These are phyloP conservation scores for Nothophoma quercina DNA, from an alignment of 2,329 filamentous ascomycete genomes.

Conservation along the genomic window DNA sequence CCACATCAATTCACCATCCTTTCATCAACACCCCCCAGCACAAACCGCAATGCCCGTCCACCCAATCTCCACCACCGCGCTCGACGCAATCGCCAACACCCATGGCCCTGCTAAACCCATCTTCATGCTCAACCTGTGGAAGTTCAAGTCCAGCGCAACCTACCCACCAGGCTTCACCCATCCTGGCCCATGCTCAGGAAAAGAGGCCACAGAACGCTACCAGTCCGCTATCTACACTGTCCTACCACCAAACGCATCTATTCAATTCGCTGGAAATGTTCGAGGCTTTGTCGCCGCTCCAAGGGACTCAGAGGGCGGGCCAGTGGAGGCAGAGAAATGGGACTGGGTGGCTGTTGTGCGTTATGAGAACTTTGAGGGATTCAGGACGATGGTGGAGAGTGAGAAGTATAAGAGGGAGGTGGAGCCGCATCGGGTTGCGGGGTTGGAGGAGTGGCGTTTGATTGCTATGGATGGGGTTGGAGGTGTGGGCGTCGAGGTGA, in stretches of 20 bases:
- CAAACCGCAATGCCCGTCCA: background rate
- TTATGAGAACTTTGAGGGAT: constrained; percentile 16
- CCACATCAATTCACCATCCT: no score
- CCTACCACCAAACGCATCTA: background rate
- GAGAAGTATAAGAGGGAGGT: constrained; percentile 17
- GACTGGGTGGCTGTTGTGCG: constrained; percentile 16
- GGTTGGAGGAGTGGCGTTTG: constrained; percentile 20
- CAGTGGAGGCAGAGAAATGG: constrained; percentile 18
- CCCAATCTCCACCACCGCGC: background rate
- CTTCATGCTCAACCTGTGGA: constrained; percentile 31
- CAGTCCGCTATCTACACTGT: background rate
- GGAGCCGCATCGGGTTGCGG: constrained; percentile 19
- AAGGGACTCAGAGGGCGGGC: no score
- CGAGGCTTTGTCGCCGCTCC: background rate
- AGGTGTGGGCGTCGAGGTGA: background rate
- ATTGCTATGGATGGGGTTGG: constrained; percentile 12
- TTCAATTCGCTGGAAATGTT: background rate
- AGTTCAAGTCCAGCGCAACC: constrained; percentile 8
- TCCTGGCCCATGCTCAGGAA: constrained; percentile 20
- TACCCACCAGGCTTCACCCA: constrained; percentile 19
- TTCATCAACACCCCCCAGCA: no score
- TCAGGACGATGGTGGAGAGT: constrained; percentile 21
- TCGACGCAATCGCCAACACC: background rate
- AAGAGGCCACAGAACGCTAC: constrained; percentile 18
- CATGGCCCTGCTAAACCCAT: constrained; percentile 22